phyloP scores from a whole-genome alignment of 2,329 filamentous ascomycete species.

The Phoma sp. region DNA sequence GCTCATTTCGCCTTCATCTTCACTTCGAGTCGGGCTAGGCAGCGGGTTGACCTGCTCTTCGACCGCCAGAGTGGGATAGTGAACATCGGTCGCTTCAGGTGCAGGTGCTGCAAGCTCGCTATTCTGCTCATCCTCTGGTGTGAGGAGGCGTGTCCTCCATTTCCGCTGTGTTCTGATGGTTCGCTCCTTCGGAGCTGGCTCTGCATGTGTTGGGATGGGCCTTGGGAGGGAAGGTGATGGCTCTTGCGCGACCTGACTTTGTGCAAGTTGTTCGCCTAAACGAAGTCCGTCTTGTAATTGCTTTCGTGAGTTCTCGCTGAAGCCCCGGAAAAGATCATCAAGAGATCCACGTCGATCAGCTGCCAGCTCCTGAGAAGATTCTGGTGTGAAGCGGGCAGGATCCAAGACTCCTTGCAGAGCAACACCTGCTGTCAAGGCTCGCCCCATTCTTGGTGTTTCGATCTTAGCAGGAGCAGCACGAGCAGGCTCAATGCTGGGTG shows the following conservation, averaged over 20 bases:
- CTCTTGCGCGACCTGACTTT: conserved; percentile 24
- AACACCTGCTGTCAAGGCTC: conserved; percentile 49
- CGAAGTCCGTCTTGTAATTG: conserved; percentile 49
- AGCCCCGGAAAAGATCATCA: conserved; percentile 50
- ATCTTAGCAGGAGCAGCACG: conserved; percentile 28
- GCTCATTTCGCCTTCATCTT: conserved; percentile 44
- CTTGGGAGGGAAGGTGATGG: conserved; percentile 27
- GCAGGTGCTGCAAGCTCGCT: conserved; percentile 19
- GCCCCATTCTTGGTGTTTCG: conserved; percentile 43
- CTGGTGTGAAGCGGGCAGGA: conserved; percentile 38
- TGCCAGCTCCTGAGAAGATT: conserved; percentile 29
- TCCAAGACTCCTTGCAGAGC: conserved; percentile 49
- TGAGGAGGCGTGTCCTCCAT: conserved; percentile 42
- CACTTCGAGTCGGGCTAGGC: conserved; percentile 41
- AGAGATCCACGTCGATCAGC: conserved; percentile 36
- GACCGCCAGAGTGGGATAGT: conserved; percentile 34
- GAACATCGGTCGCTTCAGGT: conserved; percentile 25
- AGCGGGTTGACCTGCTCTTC: conserved; percentile 30
- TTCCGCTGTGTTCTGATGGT: conserved; percentile 34
- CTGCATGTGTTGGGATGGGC: conserved; percentile 23
- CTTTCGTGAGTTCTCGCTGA: conserved; percentile 48
- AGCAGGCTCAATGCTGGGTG: conserved; percentile 38
- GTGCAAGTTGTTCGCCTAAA: conserved; percentile 49
- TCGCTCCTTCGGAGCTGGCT: conserved; percentile 23
- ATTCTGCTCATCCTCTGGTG: conserved; percentile 42